These are phyloP conservation scores for Diaporthe citri DNA, from an alignment of 2,329 filamentous ascomycete genomes.

Conservation along the genomic window DNA sequence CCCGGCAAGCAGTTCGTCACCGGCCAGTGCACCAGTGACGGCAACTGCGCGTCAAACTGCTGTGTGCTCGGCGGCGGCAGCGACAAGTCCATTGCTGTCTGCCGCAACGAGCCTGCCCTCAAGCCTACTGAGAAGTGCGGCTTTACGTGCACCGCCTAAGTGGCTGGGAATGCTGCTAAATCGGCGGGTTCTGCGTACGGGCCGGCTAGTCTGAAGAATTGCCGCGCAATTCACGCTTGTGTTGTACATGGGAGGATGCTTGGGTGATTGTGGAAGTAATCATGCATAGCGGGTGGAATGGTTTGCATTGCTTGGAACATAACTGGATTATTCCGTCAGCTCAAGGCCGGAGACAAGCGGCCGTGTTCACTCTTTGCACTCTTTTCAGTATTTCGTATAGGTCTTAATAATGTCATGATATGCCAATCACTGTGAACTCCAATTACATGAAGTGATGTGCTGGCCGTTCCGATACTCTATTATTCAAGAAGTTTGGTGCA, in stretches of 20 bases:
- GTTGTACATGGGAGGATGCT: not conserved
- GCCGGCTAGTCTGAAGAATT: no score
- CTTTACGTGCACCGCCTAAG: slow-evolving; percentile 19
- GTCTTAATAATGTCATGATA: slow-evolving; percentile 1
- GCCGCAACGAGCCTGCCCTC: slow-evolving; percentile 20
- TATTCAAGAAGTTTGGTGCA: not conserved
- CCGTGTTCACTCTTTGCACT: not conserved
- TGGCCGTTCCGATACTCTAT: accelerated
- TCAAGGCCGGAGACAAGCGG: slow-evolving; percentile 14
- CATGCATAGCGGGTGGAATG: slow-evolving; percentile 12
- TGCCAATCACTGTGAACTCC: not conserved
- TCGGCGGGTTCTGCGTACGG: not conserved
- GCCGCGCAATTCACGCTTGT: not conserved
- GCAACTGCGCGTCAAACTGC: slow-evolving; percentile 31
- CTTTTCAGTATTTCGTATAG: not conserved
- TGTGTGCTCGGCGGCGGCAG: slow-evolving; percentile 14
- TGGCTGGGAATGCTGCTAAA: not conserved
- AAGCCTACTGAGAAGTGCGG: slow-evolving; percentile 21
- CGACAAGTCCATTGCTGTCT: slow-evolving; percentile 23
- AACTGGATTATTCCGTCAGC: slow-evolving; percentile 4
- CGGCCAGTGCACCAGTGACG: slow-evolving; percentile 26
- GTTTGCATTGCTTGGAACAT: not conserved
- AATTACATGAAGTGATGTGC: no score
- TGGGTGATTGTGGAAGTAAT: not conserved
- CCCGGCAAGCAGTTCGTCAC: slow-evolving; percentile 32